Percentiles rank a stretch among this genome's conserved stretches.
Evolutionary conservation across 495 filamentous ascomycete species (phyloP).

Genomic region (Mytilinidion resinicola): DNA sequence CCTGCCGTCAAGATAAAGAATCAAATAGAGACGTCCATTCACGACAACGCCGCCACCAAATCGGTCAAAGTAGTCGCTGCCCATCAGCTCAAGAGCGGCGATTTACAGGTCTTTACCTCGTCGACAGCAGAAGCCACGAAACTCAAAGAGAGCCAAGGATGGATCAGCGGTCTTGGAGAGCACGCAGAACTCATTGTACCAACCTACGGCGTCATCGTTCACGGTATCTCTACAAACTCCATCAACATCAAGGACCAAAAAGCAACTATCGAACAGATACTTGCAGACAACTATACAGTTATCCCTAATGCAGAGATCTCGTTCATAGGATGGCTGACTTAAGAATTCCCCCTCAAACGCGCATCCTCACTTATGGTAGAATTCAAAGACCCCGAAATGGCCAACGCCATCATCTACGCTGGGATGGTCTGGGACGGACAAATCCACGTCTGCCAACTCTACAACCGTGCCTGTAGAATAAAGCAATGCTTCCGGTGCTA

Average conservation of each 20-base stretch:
- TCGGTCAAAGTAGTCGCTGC: neutral
- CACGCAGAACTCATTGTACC: neutral
- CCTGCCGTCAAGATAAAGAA: neutral
- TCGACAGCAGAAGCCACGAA: neutral
- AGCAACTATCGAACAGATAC: constrained; percentile 25
- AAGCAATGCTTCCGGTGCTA: constrained; percentile 24
- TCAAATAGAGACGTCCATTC: constrained; percentile 1
- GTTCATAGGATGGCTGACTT: constrained; percentile 21
- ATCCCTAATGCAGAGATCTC: constrained; percentile 20
- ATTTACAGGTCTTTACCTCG: constrained; percentile 1
- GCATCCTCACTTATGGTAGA: constrained; percentile 24
- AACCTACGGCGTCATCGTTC: neutral
- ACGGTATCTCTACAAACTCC: constrained; percentile 14
- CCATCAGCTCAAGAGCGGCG: neutral
- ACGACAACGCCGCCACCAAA: neutral
- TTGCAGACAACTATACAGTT: constrained; percentile 24
- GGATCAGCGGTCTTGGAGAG: neutral
- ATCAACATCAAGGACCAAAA: constrained; percentile 24
- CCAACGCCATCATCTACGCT: neutral
- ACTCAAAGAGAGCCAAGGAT: neutral
- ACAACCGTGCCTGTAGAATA: constrained; percentile 13
- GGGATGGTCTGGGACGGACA: constrained; percentile 9
- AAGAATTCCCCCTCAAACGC: constrained; percentile 12
- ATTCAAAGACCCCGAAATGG: constrained; percentile 24
- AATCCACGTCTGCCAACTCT: constrained; percentile 15